Evolutionary conservation across 176 grass and related monocot species (phyloP).

Genomic region (Musa acuminata): DNA sequence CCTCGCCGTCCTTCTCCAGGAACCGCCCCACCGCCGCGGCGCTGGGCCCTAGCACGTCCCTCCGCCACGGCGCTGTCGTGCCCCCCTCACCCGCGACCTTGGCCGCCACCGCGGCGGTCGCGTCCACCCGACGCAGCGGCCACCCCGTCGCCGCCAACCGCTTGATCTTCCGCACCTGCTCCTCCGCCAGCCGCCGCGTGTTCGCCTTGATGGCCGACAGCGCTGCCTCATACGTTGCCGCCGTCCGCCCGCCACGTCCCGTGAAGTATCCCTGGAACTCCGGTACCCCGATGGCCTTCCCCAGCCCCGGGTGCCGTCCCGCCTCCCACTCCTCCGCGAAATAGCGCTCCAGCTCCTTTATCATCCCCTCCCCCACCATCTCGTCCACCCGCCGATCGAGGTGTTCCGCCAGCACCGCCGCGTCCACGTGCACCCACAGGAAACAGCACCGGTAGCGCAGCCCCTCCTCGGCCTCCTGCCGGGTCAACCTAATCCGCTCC

Average conservation of each 20-base stretch:
- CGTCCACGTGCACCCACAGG: constrained; percentile 78
- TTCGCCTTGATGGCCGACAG: constrained; percentile 71
- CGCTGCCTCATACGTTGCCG: constrained; percentile 27
- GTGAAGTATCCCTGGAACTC: constrained; percentile 55
- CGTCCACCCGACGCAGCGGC: constrained; percentile 61
- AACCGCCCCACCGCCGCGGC: constrained; percentile 42
- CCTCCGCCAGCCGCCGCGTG: constrained; percentile 59
- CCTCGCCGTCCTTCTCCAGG: constrained; percentile 16
- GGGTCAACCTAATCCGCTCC: constrained; percentile 12
- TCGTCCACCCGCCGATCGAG: constrained; percentile 83
- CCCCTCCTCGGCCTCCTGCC: neutral
- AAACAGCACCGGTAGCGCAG: constrained; percentile 62
- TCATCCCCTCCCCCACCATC: constrained; percentile 69
- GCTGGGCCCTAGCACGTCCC: constrained; percentile 49
- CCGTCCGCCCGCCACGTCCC: neutral
- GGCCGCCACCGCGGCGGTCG: constrained; percentile 41
- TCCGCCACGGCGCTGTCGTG: constrained; percentile 45
- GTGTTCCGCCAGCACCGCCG: constrained; percentile 38
- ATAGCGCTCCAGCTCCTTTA: constrained; percentile 59
- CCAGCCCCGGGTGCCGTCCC: constrained; percentile 57
- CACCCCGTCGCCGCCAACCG: constrained; percentile 53
- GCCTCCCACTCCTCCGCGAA: constrained; percentile 37
- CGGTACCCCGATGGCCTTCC: constrained; percentile 71
- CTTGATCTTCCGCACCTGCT: constrained; percentile 66
- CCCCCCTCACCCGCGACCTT: constrained; percentile 28